Conservation (phyloP, 2,329 filamentous ascomycete species). For the Chalaropsis thielavioides region DNA sequence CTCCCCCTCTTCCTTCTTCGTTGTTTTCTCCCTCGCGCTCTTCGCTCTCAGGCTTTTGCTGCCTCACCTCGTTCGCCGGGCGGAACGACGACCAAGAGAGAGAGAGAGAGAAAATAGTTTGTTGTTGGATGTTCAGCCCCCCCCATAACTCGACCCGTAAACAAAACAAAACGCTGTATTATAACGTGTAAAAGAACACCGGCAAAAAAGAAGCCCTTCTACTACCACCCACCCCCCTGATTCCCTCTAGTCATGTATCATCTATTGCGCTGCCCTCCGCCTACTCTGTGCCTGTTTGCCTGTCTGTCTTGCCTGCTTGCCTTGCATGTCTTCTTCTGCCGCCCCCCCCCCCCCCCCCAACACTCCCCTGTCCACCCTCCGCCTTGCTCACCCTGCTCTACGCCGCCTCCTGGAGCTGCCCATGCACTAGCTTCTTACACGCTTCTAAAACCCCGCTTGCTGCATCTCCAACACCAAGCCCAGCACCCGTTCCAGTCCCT, state of each 20-base stretch:
- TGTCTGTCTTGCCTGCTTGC: not conserved
- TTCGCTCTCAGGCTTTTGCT: no score
- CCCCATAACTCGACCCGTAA: no score
- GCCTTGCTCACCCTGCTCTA: not conserved
- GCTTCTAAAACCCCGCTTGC: constrained; percentile 3
- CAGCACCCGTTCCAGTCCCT: not conserved
- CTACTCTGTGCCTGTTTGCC: no score
- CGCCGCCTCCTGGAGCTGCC: not conserved
- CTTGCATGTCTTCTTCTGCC: not conserved
- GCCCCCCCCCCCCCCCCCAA: not conserved
- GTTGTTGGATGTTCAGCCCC: no score
- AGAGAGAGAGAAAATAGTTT: not conserved
- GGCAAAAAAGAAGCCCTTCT: no score
- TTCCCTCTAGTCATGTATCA: no score
- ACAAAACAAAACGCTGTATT: not conserved
- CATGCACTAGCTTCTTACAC: constrained; percentile 5
- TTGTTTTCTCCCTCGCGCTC: no score
- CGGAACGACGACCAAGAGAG: no score
- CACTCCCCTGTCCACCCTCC: not conserved
- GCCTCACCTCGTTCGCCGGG: not conserved
- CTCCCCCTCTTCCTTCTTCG: not conserved
- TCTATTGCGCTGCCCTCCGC: no score
- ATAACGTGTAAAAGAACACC: no score
- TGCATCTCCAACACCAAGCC: not conserved
- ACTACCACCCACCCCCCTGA: not conserved